Percentiles rank a stretch among this genome's conserved stretches.
These are phyloP conservation scores for Anthoceros angustus DNA, from an alignment of 225 moss, liverwort and hornwort species.

Conservation along the genomic window DNA sequence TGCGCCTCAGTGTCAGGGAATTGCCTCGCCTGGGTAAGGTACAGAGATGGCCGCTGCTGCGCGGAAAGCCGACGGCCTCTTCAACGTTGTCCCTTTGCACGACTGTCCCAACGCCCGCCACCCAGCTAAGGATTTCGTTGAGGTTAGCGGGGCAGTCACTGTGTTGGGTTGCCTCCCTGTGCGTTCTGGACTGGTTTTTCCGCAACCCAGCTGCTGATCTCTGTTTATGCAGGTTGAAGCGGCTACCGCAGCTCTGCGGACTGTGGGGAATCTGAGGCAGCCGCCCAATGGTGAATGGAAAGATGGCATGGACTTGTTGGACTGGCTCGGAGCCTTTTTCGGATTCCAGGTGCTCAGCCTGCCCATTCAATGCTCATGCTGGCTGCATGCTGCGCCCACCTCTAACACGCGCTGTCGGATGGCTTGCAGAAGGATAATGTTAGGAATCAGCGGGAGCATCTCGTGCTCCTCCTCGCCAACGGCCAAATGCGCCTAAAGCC, in stretches of 20 bases:
- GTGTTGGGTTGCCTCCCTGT: too few species aligned
- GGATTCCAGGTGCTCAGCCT: conserved; percentile 62
- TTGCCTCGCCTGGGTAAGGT: too few species aligned
- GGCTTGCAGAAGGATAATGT: conserved; percentile 45
- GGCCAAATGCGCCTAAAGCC: conserved; percentile 79
- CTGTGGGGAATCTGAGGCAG: conserved; percentile 38
- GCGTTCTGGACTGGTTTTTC: too few species aligned
- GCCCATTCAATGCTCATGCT: not conserved
- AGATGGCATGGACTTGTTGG: conserved; percentile 48
- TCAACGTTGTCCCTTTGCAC: conserved; percentile 2
- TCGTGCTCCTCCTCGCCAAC: conserved; percentile 87
- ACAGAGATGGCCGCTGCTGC: not conserved
- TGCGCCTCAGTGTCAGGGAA: too few species aligned
- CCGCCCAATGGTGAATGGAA: conserved; percentile 38
- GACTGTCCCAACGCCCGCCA: conserved; percentile 2
- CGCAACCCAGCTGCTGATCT: not conserved
- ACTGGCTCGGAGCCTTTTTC: conserved; percentile 88
- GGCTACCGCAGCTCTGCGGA: conserved; percentile 55
- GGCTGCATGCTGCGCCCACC: not conserved
- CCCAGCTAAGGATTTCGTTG: not conserved
- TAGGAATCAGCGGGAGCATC: conserved; percentile 85
- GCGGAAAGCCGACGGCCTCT: not conserved
- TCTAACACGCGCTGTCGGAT: not conserved
- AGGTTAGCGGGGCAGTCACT: not conserved
- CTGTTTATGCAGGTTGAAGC: conserved; percentile 43